Base-by-base conservation (phyloP, 192 early-diverging fungal genomes). In the Podila horticola region DNA sequence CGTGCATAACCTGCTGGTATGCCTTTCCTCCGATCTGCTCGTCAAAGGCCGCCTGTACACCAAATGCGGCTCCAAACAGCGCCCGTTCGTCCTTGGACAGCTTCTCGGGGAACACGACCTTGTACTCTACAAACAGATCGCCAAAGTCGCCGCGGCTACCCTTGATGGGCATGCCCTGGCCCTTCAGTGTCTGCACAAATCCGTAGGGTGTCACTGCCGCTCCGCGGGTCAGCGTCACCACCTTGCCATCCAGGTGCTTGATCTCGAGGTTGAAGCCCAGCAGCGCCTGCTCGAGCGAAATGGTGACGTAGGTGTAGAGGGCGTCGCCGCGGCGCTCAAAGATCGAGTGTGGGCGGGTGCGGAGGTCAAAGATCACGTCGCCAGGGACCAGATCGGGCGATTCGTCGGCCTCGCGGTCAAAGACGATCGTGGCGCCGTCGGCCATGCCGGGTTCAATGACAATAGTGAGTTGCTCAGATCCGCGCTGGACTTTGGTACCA, bases 361-460 rank as follows among this genome's bases (percentile, higher is more conserved):
- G 74, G 28, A 99, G 38, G 11, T 83, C 88, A 85, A 99, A 97
- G 36, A 95, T 83, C 19, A 98, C 86, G 34, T 97, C 92, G 8
- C 98, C 98, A 13, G 97, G 91, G 51, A 93, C 87, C 17, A 88
- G 84, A 67, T 99, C 98, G 13, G 98, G 98, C 26, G 88, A 87
- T 84, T 98, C 93, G 84, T 99, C 97, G 17, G 86, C 93, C 83
- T 97, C 97, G 45, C 92, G 86, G 55, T 99, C 98, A 79, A 99
- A 93, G 24, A 81, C 59, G 76, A 86, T 73, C 9, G 52, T 72
- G 34, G 60, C 52, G 6, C 91, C 93, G 76, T 96, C 92, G 19
- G 70, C 66, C 92, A 97, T 94, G 49, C 97, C 98, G 20, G 90
- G 90, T 66, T 97, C 96, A 41, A 98, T 75, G 34, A 85, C 83